A percentile compares a stretch with the other conserved stretches of the same genome.
Evolutionary conservation across 2,329 filamentous ascomycete genomes (phyloP).

Genomic region (Zalaria sp.): DNA sequence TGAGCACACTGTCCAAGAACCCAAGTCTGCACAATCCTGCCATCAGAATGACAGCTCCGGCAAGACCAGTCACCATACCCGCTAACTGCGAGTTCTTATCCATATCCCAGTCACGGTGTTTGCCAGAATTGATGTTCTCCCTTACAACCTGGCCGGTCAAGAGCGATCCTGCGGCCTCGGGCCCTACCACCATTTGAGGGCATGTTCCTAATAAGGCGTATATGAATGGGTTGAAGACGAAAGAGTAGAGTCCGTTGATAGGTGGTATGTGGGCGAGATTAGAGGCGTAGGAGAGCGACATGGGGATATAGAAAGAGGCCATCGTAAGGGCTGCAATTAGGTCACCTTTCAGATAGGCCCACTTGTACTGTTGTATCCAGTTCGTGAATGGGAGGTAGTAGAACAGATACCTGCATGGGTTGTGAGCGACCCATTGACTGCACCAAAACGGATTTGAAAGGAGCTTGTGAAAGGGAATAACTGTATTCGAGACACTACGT

Average conservation of each 20-base stretch:
- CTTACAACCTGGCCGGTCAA: slow-evolving; percentile 80
- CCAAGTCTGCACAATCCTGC: slow-evolving; percentile 76
- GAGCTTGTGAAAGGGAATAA: neutral
- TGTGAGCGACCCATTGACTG: slow-evolving; percentile 1
- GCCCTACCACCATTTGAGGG: slow-evolving; percentile 85
- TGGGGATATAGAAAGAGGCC: slow-evolving; percentile 96
- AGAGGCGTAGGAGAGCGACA: slow-evolving; percentile 83
- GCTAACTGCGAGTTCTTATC: slow-evolving; percentile 68
- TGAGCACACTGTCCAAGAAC: slow-evolving; percentile 88
- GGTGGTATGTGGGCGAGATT: slow-evolving; percentile 88
- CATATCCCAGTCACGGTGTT: slow-evolving; percentile 50
- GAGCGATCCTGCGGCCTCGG: slow-evolving; percentile 84
- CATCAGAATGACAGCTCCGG: slow-evolving; percentile 76
- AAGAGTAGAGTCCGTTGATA: slow-evolving; percentile 87
- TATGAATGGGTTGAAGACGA: slow-evolving; percentile 80
- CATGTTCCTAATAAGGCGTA: slow-evolving; percentile 88
- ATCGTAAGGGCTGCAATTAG: slow-evolving; percentile 83
- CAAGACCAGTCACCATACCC: slow-evolving; percentile 75
- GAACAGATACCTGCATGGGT: slow-evolving; percentile 54
- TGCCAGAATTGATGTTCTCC: slow-evolving; percentile 55
- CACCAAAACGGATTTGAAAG: slow-evolving; percentile 4
- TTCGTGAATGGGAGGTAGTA: slow-evolving; percentile 89
- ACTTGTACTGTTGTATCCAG: slow-evolving; percentile 80
- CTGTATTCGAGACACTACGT: slow-evolving; percentile 19
- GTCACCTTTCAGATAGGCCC: slow-evolving; percentile 72